Evolutionary conservation across 257 asterid species (phyloP).

Genomic region (Ilex asprella): DNA sequence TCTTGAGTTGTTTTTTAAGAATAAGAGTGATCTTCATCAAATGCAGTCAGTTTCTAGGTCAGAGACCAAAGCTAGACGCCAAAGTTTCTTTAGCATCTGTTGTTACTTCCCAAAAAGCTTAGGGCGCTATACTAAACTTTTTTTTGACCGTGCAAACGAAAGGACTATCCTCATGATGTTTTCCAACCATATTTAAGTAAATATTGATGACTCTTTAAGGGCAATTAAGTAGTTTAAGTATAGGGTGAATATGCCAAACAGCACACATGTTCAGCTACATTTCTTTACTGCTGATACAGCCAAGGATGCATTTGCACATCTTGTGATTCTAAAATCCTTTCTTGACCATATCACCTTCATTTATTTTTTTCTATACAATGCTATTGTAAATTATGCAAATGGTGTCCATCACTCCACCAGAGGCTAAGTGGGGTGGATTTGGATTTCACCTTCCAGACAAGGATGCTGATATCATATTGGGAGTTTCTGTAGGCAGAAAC

Average conservation of each 20-base stretch:
- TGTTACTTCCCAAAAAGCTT: too few relatives aligned
- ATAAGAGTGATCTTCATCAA: not conserved
- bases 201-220: too few relatives aligned
- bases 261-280: conserved; percentile 6
- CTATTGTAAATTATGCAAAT: not conserved
- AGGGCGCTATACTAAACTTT: too few relatives aligned
- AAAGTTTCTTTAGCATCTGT: conserved; percentile 36
- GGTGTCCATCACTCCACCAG: conserved; percentile 18
- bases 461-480: conserved; percentile 79
- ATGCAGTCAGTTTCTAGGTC: conserved; percentile 13
- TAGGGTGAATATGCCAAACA: too few relatives aligned
- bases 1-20: too few relatives aligned
- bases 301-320: not conserved
- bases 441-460: conserved; percentile 83
- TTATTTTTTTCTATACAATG: not conserved
- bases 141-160: too few relatives aligned
- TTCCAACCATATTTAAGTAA: too few relatives aligned
- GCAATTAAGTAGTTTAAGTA: too few relatives aligned
- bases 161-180: too few relatives aligned
- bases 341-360: conserved; percentile 1
- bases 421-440: conserved; percentile 15
- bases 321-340: not conserved
- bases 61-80: conserved; percentile 14
- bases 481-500: conserved; percentile 56
- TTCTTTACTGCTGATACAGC: conserved; percentile 9